phyloP scores from a whole-genome alignment of 352 stramenopile species.

The Elongisporangium anandrum region DNA sequence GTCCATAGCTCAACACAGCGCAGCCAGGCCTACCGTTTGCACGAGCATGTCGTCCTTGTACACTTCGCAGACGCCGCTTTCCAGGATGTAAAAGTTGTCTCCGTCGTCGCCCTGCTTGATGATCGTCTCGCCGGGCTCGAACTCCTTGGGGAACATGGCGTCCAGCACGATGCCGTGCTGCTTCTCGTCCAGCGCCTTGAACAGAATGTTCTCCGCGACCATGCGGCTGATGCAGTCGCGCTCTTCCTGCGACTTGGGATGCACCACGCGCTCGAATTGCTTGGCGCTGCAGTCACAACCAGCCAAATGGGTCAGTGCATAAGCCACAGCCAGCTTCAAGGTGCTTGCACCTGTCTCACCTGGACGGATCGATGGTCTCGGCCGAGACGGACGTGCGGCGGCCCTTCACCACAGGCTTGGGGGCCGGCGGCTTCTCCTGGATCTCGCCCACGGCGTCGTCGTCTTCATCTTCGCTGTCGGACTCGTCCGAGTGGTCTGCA shows the following conservation, averaged over 20 bases:
- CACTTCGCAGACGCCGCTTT: slow-evolving; percentile 89
- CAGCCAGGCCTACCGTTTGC: slow-evolving; percentile 42
- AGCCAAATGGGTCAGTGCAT: too few relatives aligned
- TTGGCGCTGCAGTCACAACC: slow-evolving; percentile 44
- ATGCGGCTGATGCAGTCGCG: slow-evolving; percentile 73
- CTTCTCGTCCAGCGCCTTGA: slow-evolving; percentile 88
- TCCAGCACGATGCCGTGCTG: slow-evolving; percentile 84
- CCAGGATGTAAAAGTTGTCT: slow-evolving; percentile 95
- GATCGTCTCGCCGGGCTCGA: slow-evolving; percentile 71
- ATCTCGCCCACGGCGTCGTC: slow-evolving; percentile 86
- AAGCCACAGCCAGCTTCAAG: neutral
- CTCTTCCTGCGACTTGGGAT: slow-evolving; percentile 83
- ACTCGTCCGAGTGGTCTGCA: slow-evolving; percentile 81
- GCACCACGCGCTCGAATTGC: slow-evolving; percentile 76
- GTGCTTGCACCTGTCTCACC: slow-evolving; percentile 15
- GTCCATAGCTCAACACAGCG: slow-evolving; percentile 2
- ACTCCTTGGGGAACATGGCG: slow-evolving; percentile 84
- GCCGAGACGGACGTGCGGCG: slow-evolving; percentile 86
- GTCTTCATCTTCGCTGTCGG: slow-evolving; percentile 84
- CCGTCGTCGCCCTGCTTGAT: slow-evolving; percentile 90
- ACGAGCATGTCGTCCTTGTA: slow-evolving; percentile 88
- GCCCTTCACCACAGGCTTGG: slow-evolving; percentile 74
- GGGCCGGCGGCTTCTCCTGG: slow-evolving; percentile 41
- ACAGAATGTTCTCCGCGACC: slow-evolving; percentile 87
- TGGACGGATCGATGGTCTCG: slow-evolving; percentile 80